A percentile compares a stretch with the other conserved stretches of the same genome.
Conservation (phyloP, 495 filamentous ascomycete species). For the Penicillium paxilli region DNA sequence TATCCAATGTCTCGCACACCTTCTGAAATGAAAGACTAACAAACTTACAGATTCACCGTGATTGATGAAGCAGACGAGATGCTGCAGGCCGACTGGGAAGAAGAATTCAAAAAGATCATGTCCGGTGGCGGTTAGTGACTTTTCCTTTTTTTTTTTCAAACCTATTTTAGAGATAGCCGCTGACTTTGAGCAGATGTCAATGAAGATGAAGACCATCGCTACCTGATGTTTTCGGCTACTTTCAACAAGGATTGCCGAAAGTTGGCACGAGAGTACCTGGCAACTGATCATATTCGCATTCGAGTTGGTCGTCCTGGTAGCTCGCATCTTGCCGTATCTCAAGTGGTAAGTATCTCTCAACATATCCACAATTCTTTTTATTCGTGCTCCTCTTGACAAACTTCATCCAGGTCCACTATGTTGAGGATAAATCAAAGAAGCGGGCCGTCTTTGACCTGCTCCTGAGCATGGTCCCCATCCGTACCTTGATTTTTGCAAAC, state of each 20-base stretch:
- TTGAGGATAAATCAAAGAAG: slow-evolving; percentile 63
- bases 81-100: slow-evolving; percentile 72
- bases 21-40: slow-evolving; percentile 2
- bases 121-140: slow-evolving; percentile 69
- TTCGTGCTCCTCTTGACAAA: not conserved
- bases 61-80: slow-evolving; percentile 97
- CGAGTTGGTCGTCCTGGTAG: slow-evolving; percentile 83
- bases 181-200: slow-evolving; percentile 55
- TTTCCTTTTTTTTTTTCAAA: slow-evolving; percentile 1
- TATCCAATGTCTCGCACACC: not conserved
- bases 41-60: slow-evolving; percentile 63
- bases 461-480: slow-evolving; percentile 60
- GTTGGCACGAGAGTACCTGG: slow-evolving; percentile 72
- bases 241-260: slow-evolving; percentile 77
- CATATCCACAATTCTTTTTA: no score
- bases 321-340: slow-evolving; percentile 75
- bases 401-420: slow-evolving; percentile 56
- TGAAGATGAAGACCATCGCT: slow-evolving; percentile 77
- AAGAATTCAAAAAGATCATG: slow-evolving; percentile 69
- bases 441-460: slow-evolving; percentile 73
- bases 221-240: slow-evolving; percentile 94
- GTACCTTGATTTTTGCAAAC: slow-evolving; percentile 94
- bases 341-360: slow-evolving; percentile 51
- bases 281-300: slow-evolving; percentile 70
- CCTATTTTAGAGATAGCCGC: not conserved